phyloP scores from a whole-genome alignment of 2,329 filamentous ascomycete species.

The Periconia macrospinosa region DNA sequence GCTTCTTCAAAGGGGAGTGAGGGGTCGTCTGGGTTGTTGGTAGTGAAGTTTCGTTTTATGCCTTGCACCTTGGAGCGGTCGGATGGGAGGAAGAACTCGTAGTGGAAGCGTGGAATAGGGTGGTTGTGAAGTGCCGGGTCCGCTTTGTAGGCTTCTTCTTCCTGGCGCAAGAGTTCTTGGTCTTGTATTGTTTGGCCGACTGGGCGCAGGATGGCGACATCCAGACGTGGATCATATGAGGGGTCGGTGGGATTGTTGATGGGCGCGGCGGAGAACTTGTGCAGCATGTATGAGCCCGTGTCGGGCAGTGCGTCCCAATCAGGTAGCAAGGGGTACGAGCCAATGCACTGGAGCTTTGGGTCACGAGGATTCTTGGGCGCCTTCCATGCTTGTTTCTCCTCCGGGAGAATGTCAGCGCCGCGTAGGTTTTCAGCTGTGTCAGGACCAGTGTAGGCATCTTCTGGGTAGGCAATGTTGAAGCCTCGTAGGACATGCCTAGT shows the following conservation, averaged over 20 bases:
- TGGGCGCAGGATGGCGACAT: slow-evolving; percentile 61
- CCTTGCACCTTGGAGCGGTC: slow-evolving; percentile 50
- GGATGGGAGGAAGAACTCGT: slow-evolving; percentile 61
- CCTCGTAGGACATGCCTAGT: slow-evolving; percentile 64
- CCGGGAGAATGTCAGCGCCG: slow-evolving; percentile 55
- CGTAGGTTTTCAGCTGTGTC: slow-evolving; percentile 60
- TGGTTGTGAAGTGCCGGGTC: slow-evolving; percentile 53
- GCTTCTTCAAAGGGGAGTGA: slow-evolving; percentile 31
- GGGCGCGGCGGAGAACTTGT: slow-evolving; percentile 65
- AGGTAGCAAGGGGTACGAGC: slow-evolving; percentile 62
- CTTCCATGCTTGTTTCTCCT: slow-evolving; percentile 62
- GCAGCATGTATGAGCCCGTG: slow-evolving; percentile 60
- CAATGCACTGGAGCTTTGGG: slow-evolving; percentile 58
- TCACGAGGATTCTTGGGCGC: slow-evolving; percentile 63
- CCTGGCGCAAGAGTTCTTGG: slow-evolving; percentile 53
- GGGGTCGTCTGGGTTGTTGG: slow-evolving; percentile 54
- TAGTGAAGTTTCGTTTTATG: slow-evolving; percentile 60
- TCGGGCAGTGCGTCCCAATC: slow-evolving; percentile 64
- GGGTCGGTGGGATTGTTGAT: slow-evolving; percentile 48
- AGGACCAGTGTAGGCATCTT: slow-evolving; percentile 67
- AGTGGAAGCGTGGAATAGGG: slow-evolving; percentile 59
- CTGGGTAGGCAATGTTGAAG: slow-evolving; percentile 66
- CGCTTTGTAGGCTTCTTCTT: slow-evolving; percentile 43
- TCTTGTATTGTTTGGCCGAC: slow-evolving; percentile 56
- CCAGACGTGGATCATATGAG: slow-evolving; percentile 61